Evolutionary conservation across 179 eudicot species (phyloP).

Genomic region (Vitellaria paradoxa): DNA sequence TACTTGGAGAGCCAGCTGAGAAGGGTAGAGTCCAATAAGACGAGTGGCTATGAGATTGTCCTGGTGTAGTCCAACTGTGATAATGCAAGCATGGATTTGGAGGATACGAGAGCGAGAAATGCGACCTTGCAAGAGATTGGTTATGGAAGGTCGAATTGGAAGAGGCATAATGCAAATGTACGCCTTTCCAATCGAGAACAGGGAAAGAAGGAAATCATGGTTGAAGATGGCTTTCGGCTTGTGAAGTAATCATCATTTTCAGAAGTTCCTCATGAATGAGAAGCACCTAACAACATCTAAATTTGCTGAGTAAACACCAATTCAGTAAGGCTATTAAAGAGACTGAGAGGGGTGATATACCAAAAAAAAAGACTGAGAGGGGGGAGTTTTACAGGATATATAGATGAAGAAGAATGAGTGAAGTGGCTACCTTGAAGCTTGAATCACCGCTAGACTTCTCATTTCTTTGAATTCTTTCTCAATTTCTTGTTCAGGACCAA

Average conservation of each 20-base stretch:
- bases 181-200: not conserved
- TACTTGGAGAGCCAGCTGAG: constrained; percentile 37
- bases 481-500: too few relatives aligned
- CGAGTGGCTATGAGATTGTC: constrained; percentile 80
- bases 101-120: constrained; percentile 48
- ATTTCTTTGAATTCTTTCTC: too few relatives aligned
- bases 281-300: not conserved
- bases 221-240: not conserved
- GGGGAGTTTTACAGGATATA: too few relatives aligned
- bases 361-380: too few relatives aligned
- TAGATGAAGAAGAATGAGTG: too few relatives aligned
- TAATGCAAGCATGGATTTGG: constrained; percentile 63
- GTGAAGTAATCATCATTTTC: constrained; percentile 2
- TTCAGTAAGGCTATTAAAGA: too few relatives aligned
- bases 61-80: constrained; percentile 50
- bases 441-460: too few relatives aligned
- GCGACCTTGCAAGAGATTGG: constrained; percentile 48
- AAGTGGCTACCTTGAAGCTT: too few relatives aligned
- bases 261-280: not conserved
- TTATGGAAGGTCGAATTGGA: constrained; percentile 14
- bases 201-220: not conserved
- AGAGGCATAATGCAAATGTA: not conserved
- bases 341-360: too few relatives aligned
- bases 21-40: constrained; percentile 72
- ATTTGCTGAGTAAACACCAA: too few relatives aligned